Conservation (phyloP, 1,139 yeast species). For the Magnusiomyces sp. region DNA sequence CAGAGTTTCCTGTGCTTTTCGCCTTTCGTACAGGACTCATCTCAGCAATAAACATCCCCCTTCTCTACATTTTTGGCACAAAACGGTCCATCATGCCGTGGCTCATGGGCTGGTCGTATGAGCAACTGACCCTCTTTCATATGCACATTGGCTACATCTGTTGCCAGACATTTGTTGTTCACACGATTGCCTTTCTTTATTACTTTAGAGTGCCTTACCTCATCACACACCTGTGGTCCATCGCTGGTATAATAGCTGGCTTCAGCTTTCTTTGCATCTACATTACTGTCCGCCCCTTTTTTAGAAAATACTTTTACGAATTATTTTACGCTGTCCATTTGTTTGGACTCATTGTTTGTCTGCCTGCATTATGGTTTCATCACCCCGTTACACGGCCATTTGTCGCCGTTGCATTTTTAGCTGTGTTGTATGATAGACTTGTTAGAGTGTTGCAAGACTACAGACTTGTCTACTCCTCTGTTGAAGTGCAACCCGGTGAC, state of each 20-base stretch:
- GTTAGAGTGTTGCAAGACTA: constrained; percentile 19
- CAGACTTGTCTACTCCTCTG: constrained; percentile 18
- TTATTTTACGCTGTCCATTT: constrained; percentile 22
- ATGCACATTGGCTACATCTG: constrained; percentile 21
- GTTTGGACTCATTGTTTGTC: constrained; percentile 19
- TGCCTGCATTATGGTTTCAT: constrained; percentile 23
- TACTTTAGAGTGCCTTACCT: constrained; percentile 21
- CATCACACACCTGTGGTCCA: constrained; percentile 19
- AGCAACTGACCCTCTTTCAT: constrained; percentile 26
- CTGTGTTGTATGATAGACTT: constrained; percentile 22
- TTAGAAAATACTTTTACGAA: constrained; percentile 17
- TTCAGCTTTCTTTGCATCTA: constrained; percentile 20
- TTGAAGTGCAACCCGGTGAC: constrained; percentile 20
- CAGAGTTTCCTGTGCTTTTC: constrained; percentile 15
- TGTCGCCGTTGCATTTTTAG: constrained; percentile 19
- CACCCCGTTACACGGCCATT: constrained; percentile 22
- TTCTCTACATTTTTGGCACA: constrained; percentile 25
- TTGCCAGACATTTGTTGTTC: constrained; percentile 17
- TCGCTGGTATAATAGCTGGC: constrained; percentile 22
- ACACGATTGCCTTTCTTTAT: constrained; percentile 18
- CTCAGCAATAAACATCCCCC: constrained; percentile 21
- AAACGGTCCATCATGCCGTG: constrained; percentile 23
- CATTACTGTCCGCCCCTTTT: constrained; percentile 15
- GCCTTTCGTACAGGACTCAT: constrained; percentile 24
- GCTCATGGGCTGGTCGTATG: constrained; percentile 27